Evolutionary conservation across 805 yeast genomes (phyloP), one percentile per base, ranked within the genome.

Genomic region (Dipodascopsis tothii): DNA sequence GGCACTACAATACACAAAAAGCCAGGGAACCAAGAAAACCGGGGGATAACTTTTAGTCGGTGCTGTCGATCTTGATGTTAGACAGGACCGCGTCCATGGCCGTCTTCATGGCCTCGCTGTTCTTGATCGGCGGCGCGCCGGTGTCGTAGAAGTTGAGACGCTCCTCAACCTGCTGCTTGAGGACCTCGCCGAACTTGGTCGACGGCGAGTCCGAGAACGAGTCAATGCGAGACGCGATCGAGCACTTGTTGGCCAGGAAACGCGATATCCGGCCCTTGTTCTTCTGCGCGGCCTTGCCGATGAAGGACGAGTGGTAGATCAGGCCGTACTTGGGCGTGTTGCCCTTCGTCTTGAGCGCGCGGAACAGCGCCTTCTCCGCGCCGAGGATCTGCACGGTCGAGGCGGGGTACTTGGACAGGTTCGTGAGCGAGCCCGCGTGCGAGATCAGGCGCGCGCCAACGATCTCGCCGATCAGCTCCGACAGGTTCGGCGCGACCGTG

Each of bases 201-300:
- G 86, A 74, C 60, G 98, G 96, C 65, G 81, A 84, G 65, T 92
- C 98, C 45, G 96, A 82, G 14, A 86, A 92, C 72, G 86, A 86
- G 71, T 92, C 98, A 61, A 92, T 90, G 77, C 98, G 86, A 41
- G 96, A 86, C 48, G 98, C 98, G 71, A 92, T 90, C 34, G 98
- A 83, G 78, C 97, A 90, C 72, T 92, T 92, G 82, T 92, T 92
- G 56, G 98, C 98, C 69, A 92, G 74, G 71, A 88, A 92, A 72
- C 98, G 83, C 39, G 98, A 90, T 57, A 92, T 92, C 77, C 97
- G 83, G 69, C 98, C 98, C 80, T 92, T 92, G 75, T 92, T 92
- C 74, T 92, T 92, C 55, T 94, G 81, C 52, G 87, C 73, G 48
- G 98, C 98, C 68, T 78, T 82, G 58, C 95, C 95, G 60, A 87